These are phyloP conservation scores for Ogataea haglerorum DNA, from an alignment of 805 yeast species.

Conservation along the genomic window DNA sequence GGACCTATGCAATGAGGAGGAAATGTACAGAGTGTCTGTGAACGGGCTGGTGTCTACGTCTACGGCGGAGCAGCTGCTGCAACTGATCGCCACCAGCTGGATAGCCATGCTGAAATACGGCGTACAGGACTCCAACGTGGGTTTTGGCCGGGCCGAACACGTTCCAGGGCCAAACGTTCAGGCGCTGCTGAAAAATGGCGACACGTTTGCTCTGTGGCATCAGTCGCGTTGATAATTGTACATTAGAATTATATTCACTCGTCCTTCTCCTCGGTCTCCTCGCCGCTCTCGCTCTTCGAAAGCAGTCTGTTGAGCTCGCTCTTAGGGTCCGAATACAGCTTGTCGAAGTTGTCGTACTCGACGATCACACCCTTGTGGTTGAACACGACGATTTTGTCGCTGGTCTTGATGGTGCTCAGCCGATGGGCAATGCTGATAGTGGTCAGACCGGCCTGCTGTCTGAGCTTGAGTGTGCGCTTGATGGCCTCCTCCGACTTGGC, in stretches of 20 bases:
- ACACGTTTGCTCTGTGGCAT: slow-evolving; percentile 29
- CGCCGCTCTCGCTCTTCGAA: slow-evolving; percentile 28
- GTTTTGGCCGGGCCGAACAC: slow-evolving; percentile 31
- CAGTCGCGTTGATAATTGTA: slow-evolving; percentile 2
- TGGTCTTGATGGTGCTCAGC: slow-evolving; percentile 78
- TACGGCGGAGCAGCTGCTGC: slow-evolving; percentile 1
- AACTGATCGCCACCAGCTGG: slow-evolving; percentile 19
- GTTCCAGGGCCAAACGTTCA: slow-evolving; percentile 31
- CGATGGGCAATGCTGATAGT: slow-evolving; percentile 91
- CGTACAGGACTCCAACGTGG: slow-evolving; percentile 26
- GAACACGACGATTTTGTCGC: slow-evolving; percentile 77
- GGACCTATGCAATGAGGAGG: slow-evolving; percentile 7
- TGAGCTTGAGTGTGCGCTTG: slow-evolving; percentile 59
- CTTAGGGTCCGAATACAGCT: slow-evolving; percentile 43
- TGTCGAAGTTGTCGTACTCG: slow-evolving; percentile 62
- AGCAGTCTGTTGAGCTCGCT: slow-evolving; percentile 45
- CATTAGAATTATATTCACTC: slow-evolving; percentile 5
- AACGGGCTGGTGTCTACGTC: slow-evolving; percentile 21
- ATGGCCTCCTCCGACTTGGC: slow-evolving; percentile 84
- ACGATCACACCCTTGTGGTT: slow-evolving; percentile 66
- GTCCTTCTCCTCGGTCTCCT: slow-evolving; percentile 25
- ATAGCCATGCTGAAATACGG: slow-evolving; percentile 28
- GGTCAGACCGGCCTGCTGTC: slow-evolving; percentile 59
- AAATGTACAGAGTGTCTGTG: slow-evolving; percentile 15
- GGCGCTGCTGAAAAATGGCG: slow-evolving; percentile 18